Percentiles rank a stretch among this genome's conserved stretches.
Evolutionary conservation across 1,139 yeast species (phyloP).

Genomic region (Sugiyamaella sp.): DNA sequence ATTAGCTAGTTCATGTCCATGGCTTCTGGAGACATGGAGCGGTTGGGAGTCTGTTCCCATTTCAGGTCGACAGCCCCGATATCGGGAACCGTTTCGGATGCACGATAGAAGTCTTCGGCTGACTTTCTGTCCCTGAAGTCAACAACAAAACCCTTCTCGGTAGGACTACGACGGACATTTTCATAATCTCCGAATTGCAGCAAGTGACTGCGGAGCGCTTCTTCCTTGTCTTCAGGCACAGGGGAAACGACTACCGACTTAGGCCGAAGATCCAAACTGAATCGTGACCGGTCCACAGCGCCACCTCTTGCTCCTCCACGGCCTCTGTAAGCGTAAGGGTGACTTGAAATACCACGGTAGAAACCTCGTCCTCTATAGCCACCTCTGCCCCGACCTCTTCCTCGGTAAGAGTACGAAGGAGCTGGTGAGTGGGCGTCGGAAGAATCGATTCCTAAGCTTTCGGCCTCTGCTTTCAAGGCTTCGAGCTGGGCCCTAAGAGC

Average conservation of each 20-base stretch:
- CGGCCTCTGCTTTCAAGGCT: slow-evolving; percentile 44
- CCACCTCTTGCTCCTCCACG: slow-evolving; percentile 29
- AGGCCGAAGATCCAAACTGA: slow-evolving; percentile 47
- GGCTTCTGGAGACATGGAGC: slow-evolving; percentile 15
- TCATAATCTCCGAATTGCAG: slow-evolving; percentile 32
- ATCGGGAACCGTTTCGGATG: slow-evolving; percentile 37
- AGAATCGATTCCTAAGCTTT: slow-evolving; percentile 35
- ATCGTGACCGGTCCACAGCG: slow-evolving; percentile 27
- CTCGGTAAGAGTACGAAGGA: not conserved
- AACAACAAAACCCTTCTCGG: slow-evolving; percentile 37
- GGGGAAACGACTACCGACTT: slow-evolving; percentile 42
- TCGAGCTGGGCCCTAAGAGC: slow-evolving; percentile 43
- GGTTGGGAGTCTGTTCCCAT: slow-evolving; percentile 34
- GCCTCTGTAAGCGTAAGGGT: slow-evolving; percentile 25
- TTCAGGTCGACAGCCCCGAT: slow-evolving; percentile 39
- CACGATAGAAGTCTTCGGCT: slow-evolving; percentile 47
- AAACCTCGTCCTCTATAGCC: slow-evolving; percentile 32
- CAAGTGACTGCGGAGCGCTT: slow-evolving; percentile 38
- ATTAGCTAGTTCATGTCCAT: slow-evolving; percentile 11
- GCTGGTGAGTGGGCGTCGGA: slow-evolving; percentile 3
- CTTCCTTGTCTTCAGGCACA: slow-evolving; percentile 40
- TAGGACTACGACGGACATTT: slow-evolving; percentile 25
- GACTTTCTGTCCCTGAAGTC: slow-evolving; percentile 46
- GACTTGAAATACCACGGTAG: slow-evolving; percentile 21
- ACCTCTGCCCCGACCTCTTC: slow-evolving; percentile 30